Evolutionary conservation across 1,284 basidiomycete species (phyloP), one percentile per base, ranked within the genome.

Genomic region (Leccinum insigne): DNA sequence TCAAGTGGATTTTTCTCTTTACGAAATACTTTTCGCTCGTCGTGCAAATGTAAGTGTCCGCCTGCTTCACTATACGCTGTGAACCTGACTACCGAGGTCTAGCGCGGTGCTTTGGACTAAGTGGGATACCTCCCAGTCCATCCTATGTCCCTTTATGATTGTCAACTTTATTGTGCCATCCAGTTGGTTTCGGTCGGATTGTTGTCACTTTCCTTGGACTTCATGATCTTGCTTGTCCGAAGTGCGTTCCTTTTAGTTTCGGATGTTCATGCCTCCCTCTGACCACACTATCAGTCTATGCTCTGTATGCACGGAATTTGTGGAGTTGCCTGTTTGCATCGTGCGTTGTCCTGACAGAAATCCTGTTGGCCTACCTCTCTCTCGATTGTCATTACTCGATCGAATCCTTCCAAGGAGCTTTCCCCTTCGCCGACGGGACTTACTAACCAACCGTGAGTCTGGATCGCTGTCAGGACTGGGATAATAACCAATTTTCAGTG

Each of bases 1-100:
- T 75, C 63, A 75, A 75, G 58, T 75, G 73, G 71, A 2, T 72
- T 16, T 72, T 72, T 61, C 13, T 72, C 16, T 66, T 69, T 58
- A 62, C 57, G 5, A 71, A 62, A 44, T 75, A 73, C 18, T 52
- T 64, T 29, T 64, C 52, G 1, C 9, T 75, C 7, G n/a, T 5
- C 13, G 8, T 63, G 10, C 73, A 72, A 40, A 68, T 60, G 73
- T 75, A 42, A 67, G 2, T 58, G 10, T 29, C 14, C 1, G 2
- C 29, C 47, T 13, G 4, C 10, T 32, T 57, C 26, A 2, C 32
- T 1, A 23, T 8, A 1, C 26, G n/a, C 11, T 44, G 18, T 14
- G 26, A 11, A 23, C 9, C 44, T 66, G 23, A 73, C 54, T 14
- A 18, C 13, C 14, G 23, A 49, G 14, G 4, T 58, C 11, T 40